phyloP scores from a whole-genome alignment of 2,329 filamentous ascomycete genomes.

The Alternaria arborescens region DNA sequence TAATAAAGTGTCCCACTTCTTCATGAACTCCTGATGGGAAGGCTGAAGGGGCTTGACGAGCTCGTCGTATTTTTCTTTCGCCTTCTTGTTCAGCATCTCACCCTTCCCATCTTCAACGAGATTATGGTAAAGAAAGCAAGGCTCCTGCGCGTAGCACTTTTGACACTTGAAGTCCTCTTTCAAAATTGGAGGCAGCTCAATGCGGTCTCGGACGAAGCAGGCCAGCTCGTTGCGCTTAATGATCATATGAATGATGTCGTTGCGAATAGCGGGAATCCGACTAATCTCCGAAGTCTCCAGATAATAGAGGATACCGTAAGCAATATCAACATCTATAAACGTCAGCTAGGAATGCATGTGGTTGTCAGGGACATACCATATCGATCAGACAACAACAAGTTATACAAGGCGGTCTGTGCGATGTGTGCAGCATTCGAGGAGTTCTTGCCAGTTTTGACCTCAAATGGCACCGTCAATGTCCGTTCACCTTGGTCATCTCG shows the following conservation, averaged over 20 bases:
- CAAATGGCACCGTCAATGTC: conserved; percentile 86
- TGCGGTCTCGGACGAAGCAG: conserved; percentile 81
- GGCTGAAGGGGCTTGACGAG: conserved; percentile 79
- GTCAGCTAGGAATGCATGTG: conserved; percentile 20
- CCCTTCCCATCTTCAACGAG: conserved; percentile 84
- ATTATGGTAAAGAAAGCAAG: conserved; percentile 94
- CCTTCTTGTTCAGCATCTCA: conserved; percentile 80
- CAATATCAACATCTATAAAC: conserved; percentile 78
- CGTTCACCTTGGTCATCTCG: conserved; percentile 71
- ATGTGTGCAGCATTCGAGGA: conserved; percentile 81
- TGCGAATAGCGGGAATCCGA: conserved; percentile 82
- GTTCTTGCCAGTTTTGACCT: conserved; percentile 91
- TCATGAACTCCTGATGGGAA: conserved; percentile 81
- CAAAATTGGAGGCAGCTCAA: conserved; percentile 85
- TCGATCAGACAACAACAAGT: conserved; percentile 87
- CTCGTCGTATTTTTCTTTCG: conserved; percentile 83
- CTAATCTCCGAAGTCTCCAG: conserved; percentile 89
- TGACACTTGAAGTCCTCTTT: conserved; percentile 82
- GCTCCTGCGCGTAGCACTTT: conserved; percentile 86
- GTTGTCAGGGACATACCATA: conserved; percentile 65
- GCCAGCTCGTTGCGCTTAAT: conserved; percentile 93
- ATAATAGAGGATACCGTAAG: conserved; percentile 92
- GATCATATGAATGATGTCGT: conserved; percentile 94
- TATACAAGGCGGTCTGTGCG: conserved; percentile 94
- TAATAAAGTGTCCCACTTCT: conserved; percentile 91